A percentile compares a stretch with the other conserved stretches of the same genome.
These are phyloP conservation scores for Linum usitatissimum DNA, from an alignment of 345 rosid genomes.

Conservation along the genomic window DNA sequence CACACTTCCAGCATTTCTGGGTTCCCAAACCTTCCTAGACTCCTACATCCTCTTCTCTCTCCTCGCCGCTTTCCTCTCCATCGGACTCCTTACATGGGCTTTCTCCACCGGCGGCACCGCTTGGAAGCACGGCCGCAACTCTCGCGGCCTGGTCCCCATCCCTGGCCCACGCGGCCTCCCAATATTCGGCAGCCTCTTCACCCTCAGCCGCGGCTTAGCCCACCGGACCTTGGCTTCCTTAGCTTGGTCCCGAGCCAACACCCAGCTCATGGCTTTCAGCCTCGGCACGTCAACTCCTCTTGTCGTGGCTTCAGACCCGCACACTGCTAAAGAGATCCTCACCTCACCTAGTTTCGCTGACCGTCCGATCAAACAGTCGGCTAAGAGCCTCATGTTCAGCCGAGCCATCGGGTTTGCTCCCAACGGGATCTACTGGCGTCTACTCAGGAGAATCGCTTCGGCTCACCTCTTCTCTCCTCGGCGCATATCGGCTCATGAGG, in stretches of 20 bases:
- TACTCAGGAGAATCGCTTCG: conserved; percentile 56
- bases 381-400: conserved; percentile 62
- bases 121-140: conserved; percentile 53
- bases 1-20: conserved; percentile 51
- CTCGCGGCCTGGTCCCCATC: conserved; percentile 32
- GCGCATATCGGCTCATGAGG: conserved; percentile 55
- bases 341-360: conserved; percentile 58
- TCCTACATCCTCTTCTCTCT: conserved; percentile 28
- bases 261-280: conserved; percentile 75
- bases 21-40: conserved; percentile 24
- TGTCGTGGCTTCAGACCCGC: conserved; percentile 41
- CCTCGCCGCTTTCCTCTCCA: conserved; percentile 22
- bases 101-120: conserved; percentile 57
- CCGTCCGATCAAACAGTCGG: conserved; percentile 84
- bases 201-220: conserved; percentile 55
- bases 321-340: conserved; percentile 58
- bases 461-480: conserved; percentile 63
- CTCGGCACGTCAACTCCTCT: conserved; percentile 54
- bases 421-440: conserved; percentile 77
- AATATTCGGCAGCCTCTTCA: conserved; percentile 58
- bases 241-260: conserved; percentile 30
- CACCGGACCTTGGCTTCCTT: conserved; percentile 57
- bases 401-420: conserved; percentile 95
- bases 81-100: conserved; percentile 41
- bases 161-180: conserved; percentile 73